These are phyloP conservation scores for Dactylonectria estremocensis DNA, from an alignment of 2,329 filamentous ascomycete genomes.

Conservation along the genomic window DNA sequence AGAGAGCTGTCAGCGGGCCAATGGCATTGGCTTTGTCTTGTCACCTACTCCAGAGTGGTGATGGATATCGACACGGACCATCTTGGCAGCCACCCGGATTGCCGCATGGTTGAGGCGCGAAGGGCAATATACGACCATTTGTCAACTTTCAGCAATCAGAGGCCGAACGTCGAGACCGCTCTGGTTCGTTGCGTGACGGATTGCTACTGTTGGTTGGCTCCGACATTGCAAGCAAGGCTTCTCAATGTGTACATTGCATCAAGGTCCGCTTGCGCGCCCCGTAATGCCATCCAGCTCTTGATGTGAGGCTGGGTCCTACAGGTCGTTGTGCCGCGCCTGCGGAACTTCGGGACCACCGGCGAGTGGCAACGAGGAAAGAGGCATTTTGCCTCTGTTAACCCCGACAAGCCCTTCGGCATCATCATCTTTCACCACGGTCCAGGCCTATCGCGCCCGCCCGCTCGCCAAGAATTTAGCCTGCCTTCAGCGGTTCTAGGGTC, in stretches of 20 bases:
- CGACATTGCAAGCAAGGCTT: constrained; percentile 14
- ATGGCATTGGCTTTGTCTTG: constrained; percentile 36
- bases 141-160: constrained; percentile 23
- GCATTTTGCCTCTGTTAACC: constrained; percentile 23
- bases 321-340: constrained; percentile 1
- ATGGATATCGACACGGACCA: constrained; percentile 41
- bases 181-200: constrained; percentile 23
- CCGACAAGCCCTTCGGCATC: constrained; percentile 4
- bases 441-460: constrained; percentile 6
- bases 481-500: constrained; percentile 26
- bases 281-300: constrained; percentile 3
- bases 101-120: constrained; percentile 24
- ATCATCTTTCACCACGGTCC: constrained; percentile 19
- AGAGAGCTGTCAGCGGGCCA: constrained; percentile 37
- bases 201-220: constrained; percentile 24
- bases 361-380: constrained; percentile 15
- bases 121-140: constrained; percentile 5
- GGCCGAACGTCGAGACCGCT: constrained; percentile 2
- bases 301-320: constrained; percentile 19
- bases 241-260: background rate
- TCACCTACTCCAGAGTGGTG: constrained; percentile 38
- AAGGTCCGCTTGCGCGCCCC: constrained; percentile 8
- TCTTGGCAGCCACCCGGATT: constrained; percentile 36
- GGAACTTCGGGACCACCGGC: constrained; percentile 24
- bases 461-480: constrained; percentile 25